Conservation (phyloP, 1,284 basidiomycete species). For the Trichosporon sp. region DNA sequence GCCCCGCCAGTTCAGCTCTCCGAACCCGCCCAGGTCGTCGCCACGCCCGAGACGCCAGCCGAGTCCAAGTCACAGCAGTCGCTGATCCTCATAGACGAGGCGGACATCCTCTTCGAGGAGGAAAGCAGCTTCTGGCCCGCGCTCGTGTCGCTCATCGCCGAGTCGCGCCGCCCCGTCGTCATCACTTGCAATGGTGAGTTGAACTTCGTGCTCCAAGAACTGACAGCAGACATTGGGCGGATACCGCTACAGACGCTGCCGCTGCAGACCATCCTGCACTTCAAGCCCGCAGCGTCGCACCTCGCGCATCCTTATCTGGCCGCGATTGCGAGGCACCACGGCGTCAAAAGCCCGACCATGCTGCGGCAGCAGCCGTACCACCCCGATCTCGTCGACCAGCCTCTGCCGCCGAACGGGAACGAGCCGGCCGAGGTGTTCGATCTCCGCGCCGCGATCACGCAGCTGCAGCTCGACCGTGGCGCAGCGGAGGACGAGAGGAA, state of each 20-base stretch:
- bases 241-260: slow-evolving; percentile 70
- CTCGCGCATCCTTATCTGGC: slow-evolving; percentile 70
- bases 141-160: slow-evolving; percentile 69
- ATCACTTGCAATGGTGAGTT: slow-evolving; percentile 87
- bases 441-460: slow-evolving; percentile 58
- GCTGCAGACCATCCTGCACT: slow-evolving; percentile 67
- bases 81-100: slow-evolving; percentile 91
- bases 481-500: neutral
- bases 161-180: slow-evolving; percentile 77
- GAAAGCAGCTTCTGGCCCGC: slow-evolving; percentile 90
- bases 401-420: slow-evolving; percentile 49
- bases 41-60: neutral
- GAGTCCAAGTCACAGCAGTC: slow-evolving; percentile 57
- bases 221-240: slow-evolving; percentile 60
- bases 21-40: neutral
- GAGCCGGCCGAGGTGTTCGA: slow-evolving; percentile 53
- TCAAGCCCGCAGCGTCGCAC: slow-evolving; percentile 58
- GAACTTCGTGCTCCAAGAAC: neutral
- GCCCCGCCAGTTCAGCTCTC: too few relatives aligned
- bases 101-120: slow-evolving; percentile 85
- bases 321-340: slow-evolving; percentile 50
- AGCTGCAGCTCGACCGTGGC: slow-evolving; percentile 55
- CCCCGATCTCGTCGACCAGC: slow-evolving; percentile 32
- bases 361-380: slow-evolving; percentile 24
- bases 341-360: slow-evolving; percentile 28